Conservation (phyloP, 2,329 filamentous ascomycete genomes). For the Apiospora aurea region DNA sequence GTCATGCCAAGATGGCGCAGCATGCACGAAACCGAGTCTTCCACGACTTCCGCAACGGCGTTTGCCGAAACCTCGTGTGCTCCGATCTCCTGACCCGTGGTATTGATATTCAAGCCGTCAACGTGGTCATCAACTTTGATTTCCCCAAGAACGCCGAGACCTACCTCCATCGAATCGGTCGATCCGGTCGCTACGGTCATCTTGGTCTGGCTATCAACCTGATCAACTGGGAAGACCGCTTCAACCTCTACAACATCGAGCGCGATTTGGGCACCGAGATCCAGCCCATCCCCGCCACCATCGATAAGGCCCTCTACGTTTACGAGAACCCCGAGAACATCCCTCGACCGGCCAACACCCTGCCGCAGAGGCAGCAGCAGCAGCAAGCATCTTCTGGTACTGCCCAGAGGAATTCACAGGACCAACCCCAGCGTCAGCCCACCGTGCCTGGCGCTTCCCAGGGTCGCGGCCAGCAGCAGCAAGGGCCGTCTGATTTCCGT, state of each 20-base stretch:
- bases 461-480: conserved; percentile 28
- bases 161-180: conserved; percentile 96
- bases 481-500: conserved; percentile 40
- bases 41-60: conserved; percentile 98
- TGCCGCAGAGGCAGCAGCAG: conserved; percentile 37
- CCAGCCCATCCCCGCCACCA: conserved; percentile 89
- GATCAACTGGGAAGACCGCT: conserved; percentile 99
- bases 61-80: conserved; percentile 97
- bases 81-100: conserved; percentile 96
- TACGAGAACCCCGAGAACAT: conserved; percentile 97
- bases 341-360: conserved; percentile 74
- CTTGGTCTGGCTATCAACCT: conserved; percentile 97
- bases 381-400: conserved; percentile 26
- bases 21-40: conserved; percentile 97
- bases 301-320: conserved; percentile 98
- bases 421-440: conserved; percentile 34
- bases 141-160: conserved; percentile 99
- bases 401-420: conserved; percentile 39
- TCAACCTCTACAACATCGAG: conserved; percentile 99
- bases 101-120: conserved; percentile 99
- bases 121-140: conserved; percentile 99
- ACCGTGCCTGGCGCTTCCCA: conserved; percentile 32
- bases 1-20: conserved; percentile 97
- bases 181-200: conserved; percentile 96
- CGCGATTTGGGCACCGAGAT: conserved; percentile 97